Conservation (phyloP, 2,329 filamentous ascomycete genomes). For the Mycosphaerelloides madeirae region DNA sequence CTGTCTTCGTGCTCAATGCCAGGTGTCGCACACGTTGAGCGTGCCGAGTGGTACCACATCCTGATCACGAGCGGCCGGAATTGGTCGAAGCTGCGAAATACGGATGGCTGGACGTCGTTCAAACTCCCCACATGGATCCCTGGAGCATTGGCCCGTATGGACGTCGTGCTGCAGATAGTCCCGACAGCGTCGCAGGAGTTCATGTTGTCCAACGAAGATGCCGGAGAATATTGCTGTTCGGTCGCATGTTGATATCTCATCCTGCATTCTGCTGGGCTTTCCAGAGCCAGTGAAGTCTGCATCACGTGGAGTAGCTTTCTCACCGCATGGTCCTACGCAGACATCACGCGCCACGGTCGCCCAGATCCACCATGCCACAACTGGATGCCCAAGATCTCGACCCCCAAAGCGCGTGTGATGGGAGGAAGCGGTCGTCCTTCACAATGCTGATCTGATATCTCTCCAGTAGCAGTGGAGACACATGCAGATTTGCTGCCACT, state of each 20-base stretch:
- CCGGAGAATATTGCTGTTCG: slow-evolving; percentile 1
- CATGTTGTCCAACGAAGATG: slow-evolving; percentile 16
- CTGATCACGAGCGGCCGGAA: slow-evolving; percentile 11
- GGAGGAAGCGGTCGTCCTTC: too few species aligned
- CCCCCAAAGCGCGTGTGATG: too few species aligned
- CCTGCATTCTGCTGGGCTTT: neutral
- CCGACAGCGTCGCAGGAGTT: slow-evolving; percentile 18
- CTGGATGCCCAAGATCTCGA: neutral
- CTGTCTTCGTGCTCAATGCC: slow-evolving; percentile 12
- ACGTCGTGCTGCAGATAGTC: slow-evolving; percentile 16
- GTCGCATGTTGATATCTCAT: neutral
- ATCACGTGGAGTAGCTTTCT: neutral
- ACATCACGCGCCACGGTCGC: slow-evolving; percentile 1
- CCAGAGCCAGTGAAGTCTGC: too few species aligned
- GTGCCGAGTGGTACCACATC: slow-evolving; percentile 14
- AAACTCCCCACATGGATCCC: slow-evolving; percentile 10
- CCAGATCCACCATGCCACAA: slow-evolving; percentile 1
- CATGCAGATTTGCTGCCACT: too few species aligned
- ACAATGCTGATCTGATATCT: too few species aligned
- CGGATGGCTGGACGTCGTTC: slow-evolving; percentile 13
- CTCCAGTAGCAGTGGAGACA: too few species aligned
- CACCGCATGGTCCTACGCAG: slow-evolving; percentile 5
- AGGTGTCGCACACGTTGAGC: slow-evolving; percentile 11
- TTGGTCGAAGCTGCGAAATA: neutral
- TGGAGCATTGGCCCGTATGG: slow-evolving; percentile 4